phyloP scores from a whole-genome alignment of 2,329 filamentous ascomycete genomes.

The Calonectria hongkongensis region DNA sequence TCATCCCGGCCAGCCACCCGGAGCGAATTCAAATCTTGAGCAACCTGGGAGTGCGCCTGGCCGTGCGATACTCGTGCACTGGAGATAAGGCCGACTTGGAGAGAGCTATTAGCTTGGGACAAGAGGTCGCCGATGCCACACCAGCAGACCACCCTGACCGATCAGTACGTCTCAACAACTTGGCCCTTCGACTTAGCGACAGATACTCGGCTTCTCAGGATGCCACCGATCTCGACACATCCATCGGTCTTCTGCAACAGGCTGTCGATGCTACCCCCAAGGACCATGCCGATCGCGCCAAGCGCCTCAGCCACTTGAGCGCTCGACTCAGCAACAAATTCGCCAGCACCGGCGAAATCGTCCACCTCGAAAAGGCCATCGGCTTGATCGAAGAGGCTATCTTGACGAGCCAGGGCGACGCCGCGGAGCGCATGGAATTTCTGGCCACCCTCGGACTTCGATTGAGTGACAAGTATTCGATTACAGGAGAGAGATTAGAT shows the following conservation, averaged over 20 bases:
- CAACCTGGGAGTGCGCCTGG: background rate
- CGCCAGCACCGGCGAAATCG: background rate
- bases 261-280: background rate
- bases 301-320: background rate
- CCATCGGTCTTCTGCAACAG: background rate
- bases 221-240: background rate
- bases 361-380: slow-evolving; percentile 2
- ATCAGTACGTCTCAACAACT: background rate
- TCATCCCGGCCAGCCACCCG: background rate
- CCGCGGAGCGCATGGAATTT: background rate
- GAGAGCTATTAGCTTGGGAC: slow-evolving; percentile 4
- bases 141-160: background rate
- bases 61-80: background rate
- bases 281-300: background rate
- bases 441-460: slow-evolving; percentile 6
- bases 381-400: slow-evolving; percentile 4
- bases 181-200: slow-evolving; percentile 1
- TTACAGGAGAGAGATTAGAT: background rate
- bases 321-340: slow-evolving; percentile 13
- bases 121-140: background rate
- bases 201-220: background rate
- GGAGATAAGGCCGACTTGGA: slow-evolving; percentile 10
- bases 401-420: background rate
- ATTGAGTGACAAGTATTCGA: background rate
- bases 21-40: background rate